Conservation (phyloP, 345 rosid species). For the Acer campestre region DNA sequence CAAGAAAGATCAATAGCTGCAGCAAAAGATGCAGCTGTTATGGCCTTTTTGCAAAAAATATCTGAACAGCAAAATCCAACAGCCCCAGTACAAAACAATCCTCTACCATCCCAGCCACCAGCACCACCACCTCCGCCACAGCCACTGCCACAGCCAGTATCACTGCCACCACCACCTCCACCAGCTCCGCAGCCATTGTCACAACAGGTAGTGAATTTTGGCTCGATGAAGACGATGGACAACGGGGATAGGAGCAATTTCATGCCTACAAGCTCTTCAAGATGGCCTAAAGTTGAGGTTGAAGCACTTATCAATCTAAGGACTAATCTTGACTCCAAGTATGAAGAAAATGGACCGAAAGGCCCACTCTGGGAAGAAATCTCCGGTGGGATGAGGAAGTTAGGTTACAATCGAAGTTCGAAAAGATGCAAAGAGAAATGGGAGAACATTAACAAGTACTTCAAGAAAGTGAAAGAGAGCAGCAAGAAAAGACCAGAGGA, state of each 20-base stretch:
- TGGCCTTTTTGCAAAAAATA: slow-evolving; percentile 69
- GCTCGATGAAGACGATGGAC: slow-evolving; percentile 21
- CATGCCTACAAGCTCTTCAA: slow-evolving; percentile 37
- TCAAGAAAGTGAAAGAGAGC: slow-evolving; percentile 82
- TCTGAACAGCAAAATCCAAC: slow-evolving; percentile 45
- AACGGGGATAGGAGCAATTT: slow-evolving; percentile 28
- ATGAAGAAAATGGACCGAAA: slow-evolving; percentile 63
- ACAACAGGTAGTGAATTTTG: slow-evolving; percentile 11
- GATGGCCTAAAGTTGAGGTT: slow-evolving; percentile 60
- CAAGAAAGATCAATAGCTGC: slow-evolving; percentile 75
- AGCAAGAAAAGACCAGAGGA: slow-evolving; percentile 72
- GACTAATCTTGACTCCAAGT: slow-evolving; percentile 42
- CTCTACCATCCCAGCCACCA: slow-evolving; percentile 16
- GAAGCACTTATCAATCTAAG: slow-evolving; percentile 51
- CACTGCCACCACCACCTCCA: slow-evolving; percentile 15
- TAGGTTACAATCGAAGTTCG: slow-evolving; percentile 68
- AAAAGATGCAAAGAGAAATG: slow-evolving; percentile 85
- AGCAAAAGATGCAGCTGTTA: slow-evolving; percentile 72
- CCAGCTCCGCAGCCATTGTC: background rate
- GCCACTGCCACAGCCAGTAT: background rate
- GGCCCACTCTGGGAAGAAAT: slow-evolving; percentile 81
- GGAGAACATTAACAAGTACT: slow-evolving; percentile 83
- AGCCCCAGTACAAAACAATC: background rate
- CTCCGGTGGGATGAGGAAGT: slow-evolving; percentile 58
- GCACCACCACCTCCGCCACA: slow-evolving; percentile 15